These are phyloP conservation scores for Thalia dealbata DNA, from an alignment of 176 grass and related monocot species.

Conservation along the genomic window DNA sequence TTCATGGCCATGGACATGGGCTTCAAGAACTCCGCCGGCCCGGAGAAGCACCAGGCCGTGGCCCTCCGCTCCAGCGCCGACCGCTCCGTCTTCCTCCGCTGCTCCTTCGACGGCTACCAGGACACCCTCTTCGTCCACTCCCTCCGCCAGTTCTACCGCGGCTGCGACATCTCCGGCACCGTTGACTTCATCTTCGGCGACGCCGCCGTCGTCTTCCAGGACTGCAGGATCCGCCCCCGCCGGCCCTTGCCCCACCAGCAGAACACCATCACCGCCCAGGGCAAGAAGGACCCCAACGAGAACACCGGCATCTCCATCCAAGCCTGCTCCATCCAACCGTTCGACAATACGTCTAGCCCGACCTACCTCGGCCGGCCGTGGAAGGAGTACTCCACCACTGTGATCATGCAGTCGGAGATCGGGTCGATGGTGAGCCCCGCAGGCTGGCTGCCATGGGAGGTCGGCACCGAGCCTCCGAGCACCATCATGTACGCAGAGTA, in stretches of 20 bases:
- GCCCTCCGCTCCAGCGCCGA: constrained; percentile 21
- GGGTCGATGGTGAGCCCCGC: constrained; percentile 4
- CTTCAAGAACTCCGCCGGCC: constrained; percentile 17
- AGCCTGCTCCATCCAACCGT: constrained; percentile 12
- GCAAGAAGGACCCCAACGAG: constrained; percentile 35
- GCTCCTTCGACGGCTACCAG: constrained; percentile 10
- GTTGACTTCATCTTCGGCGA: constrained; percentile 38
- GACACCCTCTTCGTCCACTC: constrained; percentile 14
- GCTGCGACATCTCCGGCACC: constrained; percentile 19
- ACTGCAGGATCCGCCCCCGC: constrained; percentile 19
- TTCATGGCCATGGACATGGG: constrained; percentile 22
- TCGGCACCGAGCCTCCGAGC: constrained; percentile 8
- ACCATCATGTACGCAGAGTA: constrained; percentile 20
- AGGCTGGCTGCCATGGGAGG: constrained; percentile 12
- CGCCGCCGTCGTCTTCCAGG: constrained; percentile 23
- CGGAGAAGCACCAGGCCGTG: constrained; percentile 21
- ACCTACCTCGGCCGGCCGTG: constrained; percentile 25
- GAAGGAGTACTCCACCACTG: constrained; percentile 32
- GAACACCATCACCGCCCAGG: constrained; percentile 28
- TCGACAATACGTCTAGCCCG: neutral
- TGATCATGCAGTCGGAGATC: constrained; percentile 36
- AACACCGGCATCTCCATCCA: constrained; percentile 34
- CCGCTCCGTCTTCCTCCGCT: constrained; percentile 18
- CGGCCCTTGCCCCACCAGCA: constrained; percentile 19
- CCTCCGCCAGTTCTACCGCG: constrained; percentile 26